phyloP scores from a whole-genome alignment of 345 rosid species.

The Ceriops zippeliana region DNA sequence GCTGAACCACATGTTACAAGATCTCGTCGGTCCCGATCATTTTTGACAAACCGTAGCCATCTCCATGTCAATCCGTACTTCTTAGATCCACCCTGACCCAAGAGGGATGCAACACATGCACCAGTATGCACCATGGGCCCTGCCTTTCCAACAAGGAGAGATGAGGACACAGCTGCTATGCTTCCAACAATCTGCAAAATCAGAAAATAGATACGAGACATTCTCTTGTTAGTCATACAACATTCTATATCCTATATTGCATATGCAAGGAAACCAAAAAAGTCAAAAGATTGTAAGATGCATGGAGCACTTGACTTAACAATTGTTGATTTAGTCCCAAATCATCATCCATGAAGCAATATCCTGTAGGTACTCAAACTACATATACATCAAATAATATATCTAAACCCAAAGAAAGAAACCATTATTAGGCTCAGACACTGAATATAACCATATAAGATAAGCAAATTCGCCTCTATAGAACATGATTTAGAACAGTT shows the following conservation, averaged over 20 bases:
- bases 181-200: slow-evolving; percentile 70
- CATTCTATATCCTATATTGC: not conserved
- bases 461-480: too few species aligned
- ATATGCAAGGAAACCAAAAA: not conserved
- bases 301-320: not conserved
- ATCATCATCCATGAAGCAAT: too few species aligned
- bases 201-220: slow-evolving; percentile 3
- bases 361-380: too few species aligned
- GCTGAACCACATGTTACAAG: slow-evolving; percentile 94
- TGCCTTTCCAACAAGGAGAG: slow-evolving; percentile 92
- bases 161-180: slow-evolving; percentile 76
- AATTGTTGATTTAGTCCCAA: too few species aligned
- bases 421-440: too few species aligned
- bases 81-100: slow-evolving; percentile 93
- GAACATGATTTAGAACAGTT: too few species aligned
- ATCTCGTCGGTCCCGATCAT: slow-evolving; percentile 86
- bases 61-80: slow-evolving; percentile 71
- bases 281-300: not conserved
- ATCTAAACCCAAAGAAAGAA: too few species aligned
- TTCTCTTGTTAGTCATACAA: not conserved
- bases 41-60: slow-evolving; percentile 74
- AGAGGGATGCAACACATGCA: slow-evolving; percentile 81
- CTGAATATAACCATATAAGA: too few species aligned
- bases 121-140: slow-evolving; percentile 98
- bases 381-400: too few species aligned